Evolutionary conservation across 225 moss, liverwort and hornwort genomes (phyloP).

Genomic region (Rhytidiadelphus loreus): DNA sequence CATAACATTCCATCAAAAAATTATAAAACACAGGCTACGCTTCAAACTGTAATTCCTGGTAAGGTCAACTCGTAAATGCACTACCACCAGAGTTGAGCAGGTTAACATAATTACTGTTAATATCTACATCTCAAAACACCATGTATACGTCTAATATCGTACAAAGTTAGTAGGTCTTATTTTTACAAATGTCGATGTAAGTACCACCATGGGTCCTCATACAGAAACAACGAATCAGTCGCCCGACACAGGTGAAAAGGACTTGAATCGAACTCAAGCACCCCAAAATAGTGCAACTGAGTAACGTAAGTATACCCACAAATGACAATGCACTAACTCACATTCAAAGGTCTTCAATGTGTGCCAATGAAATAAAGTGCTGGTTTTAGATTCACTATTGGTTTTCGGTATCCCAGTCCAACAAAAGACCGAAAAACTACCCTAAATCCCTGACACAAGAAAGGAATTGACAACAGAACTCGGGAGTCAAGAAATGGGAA

Average conservation of each 20-base stretch:
- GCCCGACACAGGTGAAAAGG: not conserved
- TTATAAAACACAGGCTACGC: not conserved
- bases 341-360: not conserved
- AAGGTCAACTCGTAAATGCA: not conserved
- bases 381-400: not conserved
- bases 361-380: not conserved
- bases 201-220: not conserved
- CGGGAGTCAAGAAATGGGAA: not conserved
- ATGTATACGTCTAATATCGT: not conserved
- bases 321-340: not conserved
- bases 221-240: not conserved
- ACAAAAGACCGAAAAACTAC: not conserved
- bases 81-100: not conserved
- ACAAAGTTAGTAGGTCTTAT: not conserved
- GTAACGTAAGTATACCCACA: not conserved
- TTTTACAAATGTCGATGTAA: not conserved
- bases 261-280: not conserved
- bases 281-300: not conserved
- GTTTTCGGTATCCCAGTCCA: not conserved
- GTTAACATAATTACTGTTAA: not conserved
- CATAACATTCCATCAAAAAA: not conserved
- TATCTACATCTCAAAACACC: not conserved
- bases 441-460: not conserved
- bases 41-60: not conserved
- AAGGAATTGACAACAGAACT: not conserved